phyloP scores from a whole-genome alignment of 352 stramenopile genomes.

The Globisporangium viniferum region DNA sequence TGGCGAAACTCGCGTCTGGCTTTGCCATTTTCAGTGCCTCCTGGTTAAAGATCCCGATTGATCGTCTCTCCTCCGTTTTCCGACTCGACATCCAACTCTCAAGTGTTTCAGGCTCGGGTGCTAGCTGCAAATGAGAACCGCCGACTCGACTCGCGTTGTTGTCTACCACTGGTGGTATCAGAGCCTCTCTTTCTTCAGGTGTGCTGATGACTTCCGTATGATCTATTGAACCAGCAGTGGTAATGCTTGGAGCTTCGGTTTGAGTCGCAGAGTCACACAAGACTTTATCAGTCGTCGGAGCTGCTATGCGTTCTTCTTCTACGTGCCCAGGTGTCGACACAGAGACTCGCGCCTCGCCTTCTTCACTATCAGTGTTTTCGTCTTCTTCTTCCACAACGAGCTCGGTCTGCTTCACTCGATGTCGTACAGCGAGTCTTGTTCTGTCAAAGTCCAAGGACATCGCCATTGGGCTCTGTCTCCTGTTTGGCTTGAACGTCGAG shows the following conservation, averaged over 20 bases:
- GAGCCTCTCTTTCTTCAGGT: neutral
- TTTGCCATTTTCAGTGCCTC: neutral
- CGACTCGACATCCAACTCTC: neutral
- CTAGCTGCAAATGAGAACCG: neutral
- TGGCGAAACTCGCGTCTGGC: neutral
- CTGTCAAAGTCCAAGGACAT: constrained; percentile 27
- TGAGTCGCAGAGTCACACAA: constrained; percentile 1
- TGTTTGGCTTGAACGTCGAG: neutral
- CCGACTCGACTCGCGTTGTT: neutral
- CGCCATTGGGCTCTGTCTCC: constrained; percentile 21
- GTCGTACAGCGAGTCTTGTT: neutral
- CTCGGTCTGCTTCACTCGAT: neutral
- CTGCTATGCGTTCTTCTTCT: neutral
- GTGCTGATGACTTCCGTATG: too few relatives aligned
- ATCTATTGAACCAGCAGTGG: neutral
- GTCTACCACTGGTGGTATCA: neutral
- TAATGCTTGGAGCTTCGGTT: neutral
- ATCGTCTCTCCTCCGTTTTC: neutral
- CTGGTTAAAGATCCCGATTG: neutral
- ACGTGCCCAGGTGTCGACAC: neutral
- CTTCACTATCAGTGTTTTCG: neutral
- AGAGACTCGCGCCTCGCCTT: neutral
- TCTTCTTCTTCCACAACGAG: constrained; percentile 4
- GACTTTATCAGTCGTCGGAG: neutral
- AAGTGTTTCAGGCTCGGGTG: neutral